phyloP scores from a whole-genome alignment of 768 basidiomycete species.

The Pleurotus tuoliensis region DNA sequence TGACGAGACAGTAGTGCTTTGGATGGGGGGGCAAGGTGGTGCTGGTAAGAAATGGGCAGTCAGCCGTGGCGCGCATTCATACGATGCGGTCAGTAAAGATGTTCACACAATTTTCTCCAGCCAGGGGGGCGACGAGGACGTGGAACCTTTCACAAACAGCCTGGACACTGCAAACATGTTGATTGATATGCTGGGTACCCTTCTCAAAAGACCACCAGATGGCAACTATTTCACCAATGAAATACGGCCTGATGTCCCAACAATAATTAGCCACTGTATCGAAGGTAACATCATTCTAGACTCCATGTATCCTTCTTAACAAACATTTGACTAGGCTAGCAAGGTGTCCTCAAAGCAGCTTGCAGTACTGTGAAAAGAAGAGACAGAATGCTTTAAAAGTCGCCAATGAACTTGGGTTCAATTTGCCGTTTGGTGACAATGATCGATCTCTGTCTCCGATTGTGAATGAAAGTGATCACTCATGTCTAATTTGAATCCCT shows the following conservation, averaged over 20 bases:
- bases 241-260: conserved; percentile 42
- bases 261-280: conserved; percentile 68
- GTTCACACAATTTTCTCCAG: conserved; percentile 29
- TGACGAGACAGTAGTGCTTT: conserved; percentile 82
- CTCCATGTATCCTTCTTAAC: neutral
- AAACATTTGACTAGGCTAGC: conserved; percentile 44
- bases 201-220: conserved; percentile 47
- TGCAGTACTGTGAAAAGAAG: conserved; percentile 44
- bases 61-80: conserved; percentile 53
- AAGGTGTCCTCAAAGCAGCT: conserved; percentile 52
- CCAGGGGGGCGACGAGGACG: conserved; percentile 18
- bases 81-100: conserved; percentile 58
- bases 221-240: conserved; percentile 1
- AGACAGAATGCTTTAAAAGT: conserved; percentile 41
- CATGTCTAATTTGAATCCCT: no score
- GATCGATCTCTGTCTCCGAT: neutral
- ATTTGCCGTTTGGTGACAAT: conserved; percentile 45
- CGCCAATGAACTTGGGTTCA: conserved; percentile 50
- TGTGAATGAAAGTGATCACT: no score
- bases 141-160: conserved; percentile 51
- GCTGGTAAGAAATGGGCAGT: conserved; percentile 55
- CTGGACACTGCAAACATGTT: conserved; percentile 66
- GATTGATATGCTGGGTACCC: conserved; percentile 57
- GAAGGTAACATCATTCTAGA: conserved; percentile 39
- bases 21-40: conserved; percentile 50